Percentiles rank a stretch among this genome's conserved stretches.
phyloP scores from a whole-genome alignment of 371 early-diverging fungal species.

The Batrachochytrium dendrobatidis region DNA sequence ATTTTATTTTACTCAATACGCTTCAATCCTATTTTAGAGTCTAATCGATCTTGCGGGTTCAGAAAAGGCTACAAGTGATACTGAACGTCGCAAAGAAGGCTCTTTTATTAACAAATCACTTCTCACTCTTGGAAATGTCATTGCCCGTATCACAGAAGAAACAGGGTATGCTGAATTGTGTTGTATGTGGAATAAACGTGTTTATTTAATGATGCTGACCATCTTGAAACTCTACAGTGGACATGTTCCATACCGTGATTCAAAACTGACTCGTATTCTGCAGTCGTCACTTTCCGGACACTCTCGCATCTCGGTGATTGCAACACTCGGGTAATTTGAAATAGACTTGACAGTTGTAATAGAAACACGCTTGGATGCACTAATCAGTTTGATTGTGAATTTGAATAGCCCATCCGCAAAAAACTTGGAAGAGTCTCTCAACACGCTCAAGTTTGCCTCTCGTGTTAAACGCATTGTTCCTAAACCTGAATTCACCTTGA shows the following conservation, averaged over 20 bases:
- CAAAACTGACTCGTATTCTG: constrained; percentile 62
- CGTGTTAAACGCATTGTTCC: constrained; percentile 62
- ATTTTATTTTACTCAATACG: too few species aligned
- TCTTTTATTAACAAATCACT: constrained; percentile 58
- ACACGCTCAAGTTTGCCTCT: constrained; percentile 69
- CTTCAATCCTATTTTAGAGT: too few species aligned
- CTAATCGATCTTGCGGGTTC: constrained; percentile 65
- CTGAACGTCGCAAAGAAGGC: constrained; percentile 53
- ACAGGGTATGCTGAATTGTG: neutral
- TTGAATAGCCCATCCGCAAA: constrained; percentile 28
- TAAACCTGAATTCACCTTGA: constrained; percentile 40
- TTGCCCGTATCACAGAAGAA: constrained; percentile 35
- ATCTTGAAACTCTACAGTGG: neutral
- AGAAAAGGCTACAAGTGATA: constrained; percentile 49
- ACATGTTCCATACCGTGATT: constrained; percentile 58
- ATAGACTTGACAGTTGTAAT: neutral
- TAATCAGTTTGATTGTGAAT: too few species aligned
- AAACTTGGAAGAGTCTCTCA: constrained; percentile 51
- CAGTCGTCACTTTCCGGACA: constrained; percentile 66
- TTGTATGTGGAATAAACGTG: neutral
- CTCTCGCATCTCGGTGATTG: constrained; percentile 63
- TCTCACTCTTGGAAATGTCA: constrained; percentile 49
- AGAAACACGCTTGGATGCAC: constrained; percentile 46
- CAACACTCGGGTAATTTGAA: constrained; percentile 46
- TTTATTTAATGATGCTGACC: neutral